phyloP scores from a whole-genome alignment of 1,284 basidiomycete genomes.

The Marasmius tenuissimus region DNA sequence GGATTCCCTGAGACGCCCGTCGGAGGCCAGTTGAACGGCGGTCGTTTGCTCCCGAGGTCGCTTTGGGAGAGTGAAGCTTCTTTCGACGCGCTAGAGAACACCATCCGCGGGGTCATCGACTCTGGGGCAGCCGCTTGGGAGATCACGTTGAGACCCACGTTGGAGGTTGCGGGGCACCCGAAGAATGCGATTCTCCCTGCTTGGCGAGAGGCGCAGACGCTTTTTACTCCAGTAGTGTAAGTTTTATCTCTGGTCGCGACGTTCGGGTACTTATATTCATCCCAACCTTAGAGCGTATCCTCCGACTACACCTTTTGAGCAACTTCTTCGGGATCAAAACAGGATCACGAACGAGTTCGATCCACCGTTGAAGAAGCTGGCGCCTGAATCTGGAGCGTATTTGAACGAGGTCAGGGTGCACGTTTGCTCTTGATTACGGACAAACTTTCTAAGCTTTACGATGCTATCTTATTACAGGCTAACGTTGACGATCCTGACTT shows the following conservation, averaged over 20 bases:
- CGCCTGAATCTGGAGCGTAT: conserved; percentile 15
- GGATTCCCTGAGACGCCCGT: background rate
- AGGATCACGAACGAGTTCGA: background rate
- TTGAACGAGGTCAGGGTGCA: conserved; percentile 16
- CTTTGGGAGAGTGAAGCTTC: background rate
- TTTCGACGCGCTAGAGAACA: background rate
- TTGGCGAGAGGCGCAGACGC: conserved; percentile 15
- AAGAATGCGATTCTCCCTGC: conserved; percentile 18
- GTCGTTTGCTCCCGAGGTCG: background rate
- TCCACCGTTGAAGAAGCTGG: conserved; percentile 11
- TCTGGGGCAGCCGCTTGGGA: conserved; percentile 10
- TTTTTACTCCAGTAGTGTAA: conserved; percentile 10
- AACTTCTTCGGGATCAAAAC: conserved; percentile 5
- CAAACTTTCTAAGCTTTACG: background rate
- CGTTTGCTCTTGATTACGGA: background rate
- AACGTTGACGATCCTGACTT: conserved; percentile 20
- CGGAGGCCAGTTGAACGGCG: background rate
- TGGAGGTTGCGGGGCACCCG: conserved; percentile 11
- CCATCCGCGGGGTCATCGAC: conserved; percentile 10
- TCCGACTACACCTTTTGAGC: background rate
- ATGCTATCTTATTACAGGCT: conserved; percentile 8
- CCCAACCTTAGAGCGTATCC: background rate
- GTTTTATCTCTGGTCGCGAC: background rate
- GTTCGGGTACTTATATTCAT: background rate
- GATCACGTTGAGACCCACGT: conserved; percentile 13